Base-by-base conservation (phyloP, 352 stramenopile genomes). In the Thraustochytrium sp. region DNA sequence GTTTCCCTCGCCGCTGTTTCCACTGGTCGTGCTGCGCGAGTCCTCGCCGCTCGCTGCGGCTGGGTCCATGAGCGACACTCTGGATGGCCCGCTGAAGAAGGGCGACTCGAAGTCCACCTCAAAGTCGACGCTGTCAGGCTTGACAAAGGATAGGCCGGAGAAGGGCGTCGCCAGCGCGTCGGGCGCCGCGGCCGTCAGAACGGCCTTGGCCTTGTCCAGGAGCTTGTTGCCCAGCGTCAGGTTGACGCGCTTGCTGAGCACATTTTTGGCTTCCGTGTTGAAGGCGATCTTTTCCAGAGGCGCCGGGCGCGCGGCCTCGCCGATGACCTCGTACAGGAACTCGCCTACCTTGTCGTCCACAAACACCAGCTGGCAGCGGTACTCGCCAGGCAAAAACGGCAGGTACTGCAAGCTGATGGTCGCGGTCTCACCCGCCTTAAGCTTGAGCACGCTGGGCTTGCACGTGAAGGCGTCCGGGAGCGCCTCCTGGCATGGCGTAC, bases 331-430 rank as follows among this genome's bases (percentile, higher is more conserved):
- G 76, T 97, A 96, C 63, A 95, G 88, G 73, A 98, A 97, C 77
- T 98, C 93, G n/a, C 94, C 94, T 2, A 96, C 89, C 23, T 92
- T 92, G 46, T 97, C 91, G 62, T 98, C 93, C 26, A 97, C 49
- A 26, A 98, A 94, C 0, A 97, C 86, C 4, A 98, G 56, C 68
- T 96, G 91, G 64, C 92, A 97, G 31, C 89, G 90, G 88, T 96
- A 98, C 38, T 88, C 89, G 0, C 94, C 94, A 11, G 93, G 91
- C 3, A 91, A 48, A 5, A 98, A 90, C 0, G 94, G 90, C 2
- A 98, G 77, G 31, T 97, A 93, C 72, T 97, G 89, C 5, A 98
- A 73, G 34, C 91, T 93, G 4, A 98, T 75, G 0, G 88, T 92
- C 0, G 87, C 84, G 1, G 89, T 90, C 5, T 82, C 84, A 44